Percentiles rank a stretch among this genome's conserved stretches.
Conservation (phyloP, 805 yeast species). For the Priceomyces haplophilus region DNA sequence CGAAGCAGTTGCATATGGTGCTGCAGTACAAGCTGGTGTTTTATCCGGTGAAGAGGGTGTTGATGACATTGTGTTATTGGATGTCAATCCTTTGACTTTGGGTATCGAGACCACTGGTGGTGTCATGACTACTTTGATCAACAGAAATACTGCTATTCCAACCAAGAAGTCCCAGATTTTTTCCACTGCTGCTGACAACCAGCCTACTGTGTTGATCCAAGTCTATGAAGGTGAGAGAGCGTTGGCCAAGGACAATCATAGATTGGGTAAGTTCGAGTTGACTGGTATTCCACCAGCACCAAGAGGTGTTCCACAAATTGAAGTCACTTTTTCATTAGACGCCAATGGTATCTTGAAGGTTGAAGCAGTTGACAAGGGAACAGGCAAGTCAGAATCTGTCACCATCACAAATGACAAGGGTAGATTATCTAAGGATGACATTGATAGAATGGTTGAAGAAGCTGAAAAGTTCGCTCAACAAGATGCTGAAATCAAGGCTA, state of each 20-base stretch:
- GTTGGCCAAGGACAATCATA: constrained; percentile 95
- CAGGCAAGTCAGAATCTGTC: constrained; percentile 97
- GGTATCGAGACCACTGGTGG: constrained; percentile 99
- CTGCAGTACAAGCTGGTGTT: constrained; percentile 99
- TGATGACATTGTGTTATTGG: constrained; percentile 91
- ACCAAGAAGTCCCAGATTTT: constrained; percentile 98
- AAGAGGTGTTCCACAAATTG: constrained; percentile 99
- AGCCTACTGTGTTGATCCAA: constrained; percentile 98
- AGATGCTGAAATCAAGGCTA: constrained; percentile 44
- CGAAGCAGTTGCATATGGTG: constrained; percentile 57
- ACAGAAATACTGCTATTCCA: constrained; percentile 99
- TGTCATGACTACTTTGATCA: constrained; percentile 97
- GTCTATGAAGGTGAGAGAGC: constrained; percentile 99
- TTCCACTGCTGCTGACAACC: constrained; percentile 98
- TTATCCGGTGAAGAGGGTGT: constrained; percentile 95
- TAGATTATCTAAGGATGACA: constrained; percentile 93
- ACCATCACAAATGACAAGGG: constrained; percentile 99
- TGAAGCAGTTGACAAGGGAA: constrained; percentile 97
- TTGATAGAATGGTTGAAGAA: constrained; percentile 97
- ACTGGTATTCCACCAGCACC: constrained; percentile 97
- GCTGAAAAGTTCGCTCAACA: constrained; percentile 80
- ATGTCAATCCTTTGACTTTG: constrained; percentile 96
- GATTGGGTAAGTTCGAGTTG: constrained; percentile 97
- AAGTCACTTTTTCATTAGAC: constrained; percentile 98
- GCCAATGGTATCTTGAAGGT: constrained; percentile 99